Percentiles rank a stretch among this genome's conserved stretches.
phyloP scores from a whole-genome alignment of 164 flowering plant species.

The Hamamelis virginiana region DNA sequence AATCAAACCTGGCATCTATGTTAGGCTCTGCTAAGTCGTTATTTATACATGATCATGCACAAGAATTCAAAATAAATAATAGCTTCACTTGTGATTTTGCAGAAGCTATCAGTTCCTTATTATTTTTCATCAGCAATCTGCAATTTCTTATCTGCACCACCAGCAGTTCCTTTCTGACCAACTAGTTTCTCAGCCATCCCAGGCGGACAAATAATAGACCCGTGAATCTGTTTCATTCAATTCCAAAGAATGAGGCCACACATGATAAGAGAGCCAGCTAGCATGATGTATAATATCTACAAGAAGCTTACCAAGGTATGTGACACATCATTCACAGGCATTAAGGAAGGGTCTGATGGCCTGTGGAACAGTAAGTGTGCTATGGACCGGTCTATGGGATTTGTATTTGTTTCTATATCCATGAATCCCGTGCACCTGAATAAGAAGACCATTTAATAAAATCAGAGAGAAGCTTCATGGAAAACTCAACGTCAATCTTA shows the following conservation, averaged over 20 bases:
- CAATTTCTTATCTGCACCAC: conserved; percentile 22
- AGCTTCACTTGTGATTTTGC: neutral
- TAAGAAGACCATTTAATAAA: neutral
- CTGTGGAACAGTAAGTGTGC: conserved; percentile 82
- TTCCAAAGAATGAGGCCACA: neutral
- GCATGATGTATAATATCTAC: neutral
- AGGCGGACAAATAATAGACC: conserved; percentile 27
- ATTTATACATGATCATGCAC: conserved; percentile 17
- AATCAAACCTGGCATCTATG: conserved; percentile 19
- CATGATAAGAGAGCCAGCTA: neutral
- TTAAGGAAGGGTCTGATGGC: conserved; percentile 43
- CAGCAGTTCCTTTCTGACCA: conserved; percentile 23
- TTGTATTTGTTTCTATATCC: conserved; percentile 81
- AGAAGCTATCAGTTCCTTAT: conserved; percentile 12
- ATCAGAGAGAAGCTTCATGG: neutral
- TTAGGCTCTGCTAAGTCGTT: conserved; percentile 5
- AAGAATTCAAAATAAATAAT: conserved; percentile 8
- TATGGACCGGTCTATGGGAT: conserved; percentile 84
- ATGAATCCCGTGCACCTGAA: conserved; percentile 49
- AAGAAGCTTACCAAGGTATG: conserved; percentile 39
- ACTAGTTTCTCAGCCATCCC: conserved; percentile 32
- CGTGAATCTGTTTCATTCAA: conserved; percentile 35
- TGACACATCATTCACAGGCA: conserved; percentile 35
- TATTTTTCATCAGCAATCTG: conserved; percentile 12
- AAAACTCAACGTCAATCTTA: neutral